Evolutionary conservation across 2,329 filamentous ascomycete species (phyloP).

Genomic region (Pestalotiopsis sp.): DNA sequence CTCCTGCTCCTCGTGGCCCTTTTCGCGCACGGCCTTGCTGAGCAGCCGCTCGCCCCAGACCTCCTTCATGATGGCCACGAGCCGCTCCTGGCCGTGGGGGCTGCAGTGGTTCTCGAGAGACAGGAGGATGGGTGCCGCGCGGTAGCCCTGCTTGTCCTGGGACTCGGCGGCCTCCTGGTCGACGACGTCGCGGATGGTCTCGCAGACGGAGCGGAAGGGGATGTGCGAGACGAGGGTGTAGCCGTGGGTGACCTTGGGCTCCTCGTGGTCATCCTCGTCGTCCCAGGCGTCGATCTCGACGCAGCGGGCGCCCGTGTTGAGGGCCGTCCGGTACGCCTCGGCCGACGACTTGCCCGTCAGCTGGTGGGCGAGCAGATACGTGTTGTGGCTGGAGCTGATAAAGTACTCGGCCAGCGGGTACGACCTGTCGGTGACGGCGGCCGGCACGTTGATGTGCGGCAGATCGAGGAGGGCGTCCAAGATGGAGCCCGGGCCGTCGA

Average conservation of each 20-base stretch:
- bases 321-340: slow-evolving; percentile 64
- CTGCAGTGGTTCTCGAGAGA: slow-evolving; percentile 72
- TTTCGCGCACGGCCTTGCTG: slow-evolving; percentile 57
- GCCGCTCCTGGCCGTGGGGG: slow-evolving; percentile 59
- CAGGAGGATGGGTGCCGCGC: slow-evolving; percentile 61
- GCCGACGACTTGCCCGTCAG: slow-evolving; percentile 66
- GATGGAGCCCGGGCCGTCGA: slow-evolving; percentile 44
- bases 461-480: slow-evolving; percentile 57
- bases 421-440: slow-evolving; percentile 56
- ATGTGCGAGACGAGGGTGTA: slow-evolving; percentile 71
- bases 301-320: slow-evolving; percentile 67
- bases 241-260: slow-evolving; percentile 73
- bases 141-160: slow-evolving; percentile 38
- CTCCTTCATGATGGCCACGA: slow-evolving; percentile 68
- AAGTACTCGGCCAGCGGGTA: slow-evolving; percentile 71
- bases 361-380: slow-evolving; percentile 72
- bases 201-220: slow-evolving; percentile 65
- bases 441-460: slow-evolving; percentile 60
- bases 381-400: slow-evolving; percentile 75
- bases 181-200: slow-evolving; percentile 64
- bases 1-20: slow-evolving; percentile 58
- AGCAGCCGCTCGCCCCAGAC: slow-evolving; percentile 64
- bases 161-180: slow-evolving; percentile 58
- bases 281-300: slow-evolving; percentile 79
- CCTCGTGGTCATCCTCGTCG: slow-evolving; percentile 58